Evolutionary conservation across 2,329 filamentous ascomycete species (phyloP).

Genomic region (Exophiala alcalophila): DNA sequence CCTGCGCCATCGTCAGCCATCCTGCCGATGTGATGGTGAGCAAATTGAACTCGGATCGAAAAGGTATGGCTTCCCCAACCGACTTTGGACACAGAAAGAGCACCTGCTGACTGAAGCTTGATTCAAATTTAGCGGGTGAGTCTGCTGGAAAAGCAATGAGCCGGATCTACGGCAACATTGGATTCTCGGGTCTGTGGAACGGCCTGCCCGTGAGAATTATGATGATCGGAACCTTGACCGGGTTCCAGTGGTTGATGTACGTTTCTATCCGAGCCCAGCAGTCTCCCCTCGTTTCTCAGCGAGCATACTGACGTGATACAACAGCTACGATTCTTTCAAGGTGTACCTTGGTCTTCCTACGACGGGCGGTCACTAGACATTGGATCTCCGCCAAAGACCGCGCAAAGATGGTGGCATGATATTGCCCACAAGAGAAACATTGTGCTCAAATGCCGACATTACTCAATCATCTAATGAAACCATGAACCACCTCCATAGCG

Average conservation of each 20-base stretch:
- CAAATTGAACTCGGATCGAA: conserved; percentile 78
- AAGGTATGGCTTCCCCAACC: conserved; percentile 21
- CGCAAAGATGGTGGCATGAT: too few relatives aligned
- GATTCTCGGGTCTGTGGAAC: conserved; percentile 87
- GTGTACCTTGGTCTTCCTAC: conserved; percentile 81
- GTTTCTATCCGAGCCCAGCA: conserved; percentile 4
- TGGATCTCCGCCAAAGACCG: too few relatives aligned
- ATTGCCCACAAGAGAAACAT: too few relatives aligned
- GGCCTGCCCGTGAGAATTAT: conserved; percentile 81
- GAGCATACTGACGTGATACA: conserved; percentile 5
- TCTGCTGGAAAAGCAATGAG: conserved; percentile 71
- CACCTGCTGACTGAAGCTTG: conserved; percentile 3
- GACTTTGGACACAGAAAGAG: background rate
- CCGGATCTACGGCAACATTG: conserved; percentile 82
- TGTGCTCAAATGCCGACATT: too few relatives aligned
- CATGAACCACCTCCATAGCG: too few relatives aligned
- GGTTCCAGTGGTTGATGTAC: conserved; percentile 29
- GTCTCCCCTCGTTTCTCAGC: background rate
- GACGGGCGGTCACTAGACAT: conserved; percentile 65
- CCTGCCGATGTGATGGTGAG: conserved; percentile 87
- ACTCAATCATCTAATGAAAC: too few relatives aligned
- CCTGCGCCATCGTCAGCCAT: conserved; percentile 79
- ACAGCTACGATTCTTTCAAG: conserved; percentile 77
- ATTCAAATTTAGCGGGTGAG: conserved; percentile 61
- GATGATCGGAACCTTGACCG: conserved; percentile 72